phyloP scores from a whole-genome alignment of 176 grass and related monocot species.

The Oryza glaberrima region DNA sequence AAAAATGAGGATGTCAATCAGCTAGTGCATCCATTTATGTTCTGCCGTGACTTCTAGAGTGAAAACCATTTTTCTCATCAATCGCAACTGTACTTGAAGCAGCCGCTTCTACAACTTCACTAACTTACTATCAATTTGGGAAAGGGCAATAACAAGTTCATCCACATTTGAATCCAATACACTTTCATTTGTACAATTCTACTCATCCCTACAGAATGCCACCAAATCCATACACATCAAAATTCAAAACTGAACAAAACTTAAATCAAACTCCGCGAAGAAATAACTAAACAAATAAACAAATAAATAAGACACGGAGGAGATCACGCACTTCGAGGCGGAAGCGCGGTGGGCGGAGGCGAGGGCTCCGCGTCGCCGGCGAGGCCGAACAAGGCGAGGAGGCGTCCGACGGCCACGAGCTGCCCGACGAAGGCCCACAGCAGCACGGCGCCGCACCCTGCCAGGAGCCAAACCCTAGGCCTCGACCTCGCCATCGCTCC shows the following conservation, averaged over 20 bases:
- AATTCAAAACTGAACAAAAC: conserved; percentile 8
- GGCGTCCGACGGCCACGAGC: conserved; percentile 60
- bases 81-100: background rate
- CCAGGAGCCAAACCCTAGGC: conserved; percentile 69
- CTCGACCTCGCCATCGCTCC: conserved; percentile 57
- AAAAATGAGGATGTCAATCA: background rate
- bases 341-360: conserved; percentile 45
- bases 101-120: background rate
- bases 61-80: background rate
- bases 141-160: conserved; percentile 15
- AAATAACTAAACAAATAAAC: background rate
- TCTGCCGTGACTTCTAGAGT: background rate
- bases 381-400: conserved; percentile 50
- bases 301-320: background rate
- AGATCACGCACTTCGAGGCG: conserved; percentile 60
- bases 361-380: conserved; percentile 24
- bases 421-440: conserved; percentile 74
- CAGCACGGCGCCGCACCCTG: conserved; percentile 63
- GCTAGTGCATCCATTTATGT: background rate
- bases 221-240: background rate
- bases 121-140: background rate
- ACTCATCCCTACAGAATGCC: background rate
- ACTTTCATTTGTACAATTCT: background rate
- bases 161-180: background rate
- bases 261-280: background rate